Percentiles rank a stretch among this genome's conserved stretches.
phyloP scores from a whole-genome alignment of 2,329 filamentous ascomycete genomes.

The Trichoderma asperellum region DNA sequence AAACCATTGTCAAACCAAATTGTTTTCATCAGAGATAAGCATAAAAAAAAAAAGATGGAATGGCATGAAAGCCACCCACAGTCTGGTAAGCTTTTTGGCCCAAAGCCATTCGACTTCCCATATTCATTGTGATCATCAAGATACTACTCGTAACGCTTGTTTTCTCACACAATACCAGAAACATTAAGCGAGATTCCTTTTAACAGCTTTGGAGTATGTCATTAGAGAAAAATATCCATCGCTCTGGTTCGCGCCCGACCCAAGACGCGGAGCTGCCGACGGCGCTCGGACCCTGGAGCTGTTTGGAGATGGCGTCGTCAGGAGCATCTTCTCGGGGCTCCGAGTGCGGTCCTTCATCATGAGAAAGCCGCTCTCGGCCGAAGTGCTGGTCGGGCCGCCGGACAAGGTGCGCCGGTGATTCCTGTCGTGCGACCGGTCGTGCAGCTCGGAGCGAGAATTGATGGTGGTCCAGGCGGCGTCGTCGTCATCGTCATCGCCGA shows the following conservation, averaged over 20 bases:
- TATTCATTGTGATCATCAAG: not conserved
- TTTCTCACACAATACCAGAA: not conserved
- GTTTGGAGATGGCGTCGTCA: constrained; percentile 46
- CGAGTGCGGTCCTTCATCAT: constrained; percentile 49
- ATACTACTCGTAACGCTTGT: not conserved
- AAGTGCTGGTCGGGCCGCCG: constrained; percentile 43
- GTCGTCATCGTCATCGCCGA: constrained; percentile 42
- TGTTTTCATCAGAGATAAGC: not conserved
- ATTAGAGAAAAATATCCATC: constrained; percentile 51
- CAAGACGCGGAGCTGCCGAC: constrained; percentile 45
- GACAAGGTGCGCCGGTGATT: constrained; percentile 52
- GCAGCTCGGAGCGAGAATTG: constrained; percentile 56
- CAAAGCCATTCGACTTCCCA: not conserved
- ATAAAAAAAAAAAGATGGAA: not conserved
- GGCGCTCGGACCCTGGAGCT: constrained; percentile 55
- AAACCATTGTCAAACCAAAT: not conserved
- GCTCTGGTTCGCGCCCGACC: constrained; percentile 35
- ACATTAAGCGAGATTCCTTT: constrained; percentile 33
- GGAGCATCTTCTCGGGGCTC: constrained; percentile 40
- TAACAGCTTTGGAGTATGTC: constrained; percentile 40
- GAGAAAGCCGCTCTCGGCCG: constrained; percentile 47
- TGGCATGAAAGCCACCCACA: not conserved
- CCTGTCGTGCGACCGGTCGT: constrained; percentile 46
- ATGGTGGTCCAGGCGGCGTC: constrained; percentile 57
- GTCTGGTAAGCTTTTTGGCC: not conserved